Conservation (phyloP, 352 stramenopile species). For the Pythium scleroteichum region DNA sequence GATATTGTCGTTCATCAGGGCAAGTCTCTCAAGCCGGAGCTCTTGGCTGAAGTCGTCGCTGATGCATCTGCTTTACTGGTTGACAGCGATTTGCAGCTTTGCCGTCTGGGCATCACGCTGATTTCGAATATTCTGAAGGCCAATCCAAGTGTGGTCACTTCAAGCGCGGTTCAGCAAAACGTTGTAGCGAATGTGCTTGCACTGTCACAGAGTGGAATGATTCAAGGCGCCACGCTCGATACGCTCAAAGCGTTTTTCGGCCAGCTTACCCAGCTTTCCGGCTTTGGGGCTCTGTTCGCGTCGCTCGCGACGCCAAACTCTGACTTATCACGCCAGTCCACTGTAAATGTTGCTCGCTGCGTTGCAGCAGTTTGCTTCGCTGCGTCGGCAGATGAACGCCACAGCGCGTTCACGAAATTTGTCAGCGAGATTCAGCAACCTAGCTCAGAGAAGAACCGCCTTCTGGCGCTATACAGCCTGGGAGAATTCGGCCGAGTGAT, state of each 20-base stretch:
- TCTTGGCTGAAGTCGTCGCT: conserved; percentile 89
- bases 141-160: conserved; percentile 54
- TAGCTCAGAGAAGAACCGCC: conserved; percentile 65
- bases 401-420: conserved; percentile 75
- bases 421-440: conserved; percentile 59
- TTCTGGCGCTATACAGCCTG: conserved; percentile 93
- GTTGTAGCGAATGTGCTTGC: conserved; percentile 79
- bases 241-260: conserved; percentile 74
- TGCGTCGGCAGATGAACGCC: conserved; percentile 54
- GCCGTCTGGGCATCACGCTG: conserved; percentile 92
- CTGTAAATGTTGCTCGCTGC: conserved; percentile 93
- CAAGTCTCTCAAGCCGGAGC: conserved; percentile 56
- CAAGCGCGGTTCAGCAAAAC: conserved; percentile 62
- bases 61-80: conserved; percentile 91
- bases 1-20: conserved; percentile 86
- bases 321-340: conserved; percentile 87
- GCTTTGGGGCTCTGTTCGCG: conserved; percentile 88
- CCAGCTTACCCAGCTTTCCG: conserved; percentile 62
- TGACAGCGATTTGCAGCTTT: conserved; percentile 97
- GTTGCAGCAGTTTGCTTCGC: conserved; percentile 87
- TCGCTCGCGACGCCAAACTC: conserved; percentile 66
- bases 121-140: conserved; percentile 75
- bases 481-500: conserved; percentile 95
- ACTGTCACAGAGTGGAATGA: conserved; percentile 87
- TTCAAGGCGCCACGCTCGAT: conserved; percentile 85